phyloP scores from a whole-genome alignment of 768 basidiomycete species.

The Agrocybe praecox region DNA sequence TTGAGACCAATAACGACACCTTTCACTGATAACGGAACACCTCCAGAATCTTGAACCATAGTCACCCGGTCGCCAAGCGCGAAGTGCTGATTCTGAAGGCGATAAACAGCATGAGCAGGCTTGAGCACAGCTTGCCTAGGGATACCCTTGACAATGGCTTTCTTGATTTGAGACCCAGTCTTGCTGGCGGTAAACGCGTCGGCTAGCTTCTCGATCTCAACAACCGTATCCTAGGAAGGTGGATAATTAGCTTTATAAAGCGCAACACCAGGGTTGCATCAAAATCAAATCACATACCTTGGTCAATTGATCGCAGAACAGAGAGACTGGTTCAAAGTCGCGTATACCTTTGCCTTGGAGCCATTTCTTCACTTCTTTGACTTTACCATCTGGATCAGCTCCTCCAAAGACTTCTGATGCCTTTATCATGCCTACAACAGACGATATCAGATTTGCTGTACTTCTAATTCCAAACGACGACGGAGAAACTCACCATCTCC shows the following conservation, averaged over 20 bases:
- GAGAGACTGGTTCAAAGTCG: slow-evolving; percentile 90
- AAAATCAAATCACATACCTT: slow-evolving; percentile 55
- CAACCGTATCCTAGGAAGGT: slow-evolving; percentile 67
- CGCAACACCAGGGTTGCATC: neutral
- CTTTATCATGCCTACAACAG: slow-evolving; percentile 66
- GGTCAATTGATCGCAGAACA: slow-evolving; percentile 89
- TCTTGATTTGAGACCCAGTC: slow-evolving; percentile 71
- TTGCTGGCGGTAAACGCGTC: slow-evolving; percentile 67
- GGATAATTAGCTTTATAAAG: neutral
- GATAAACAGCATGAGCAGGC: slow-evolving; percentile 86
- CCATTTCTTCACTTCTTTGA: slow-evolving; percentile 85
- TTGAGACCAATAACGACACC: slow-evolving; percentile 93
- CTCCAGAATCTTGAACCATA: slow-evolving; percentile 95
- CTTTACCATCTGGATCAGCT: slow-evolving; percentile 63
- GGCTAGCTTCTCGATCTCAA: slow-evolving; percentile 76
- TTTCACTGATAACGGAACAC: slow-evolving; percentile 88
- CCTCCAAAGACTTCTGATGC: slow-evolving; percentile 60
- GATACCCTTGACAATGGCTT: slow-evolving; percentile 90
- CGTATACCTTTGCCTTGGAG: slow-evolving; percentile 83
- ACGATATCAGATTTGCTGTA: slow-evolving; percentile 6
- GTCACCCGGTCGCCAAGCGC: slow-evolving; percentile 90
- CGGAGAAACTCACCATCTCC: slow-evolving; percentile 61
- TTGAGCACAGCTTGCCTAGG: slow-evolving; percentile 93
- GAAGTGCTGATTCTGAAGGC: slow-evolving; percentile 88
- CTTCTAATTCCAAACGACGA: slow-evolving; percentile 3